phyloP scores from a whole-genome alignment of 202 grass and related monocot genomes.

The Dendrocalamus latiflorus region DNA sequence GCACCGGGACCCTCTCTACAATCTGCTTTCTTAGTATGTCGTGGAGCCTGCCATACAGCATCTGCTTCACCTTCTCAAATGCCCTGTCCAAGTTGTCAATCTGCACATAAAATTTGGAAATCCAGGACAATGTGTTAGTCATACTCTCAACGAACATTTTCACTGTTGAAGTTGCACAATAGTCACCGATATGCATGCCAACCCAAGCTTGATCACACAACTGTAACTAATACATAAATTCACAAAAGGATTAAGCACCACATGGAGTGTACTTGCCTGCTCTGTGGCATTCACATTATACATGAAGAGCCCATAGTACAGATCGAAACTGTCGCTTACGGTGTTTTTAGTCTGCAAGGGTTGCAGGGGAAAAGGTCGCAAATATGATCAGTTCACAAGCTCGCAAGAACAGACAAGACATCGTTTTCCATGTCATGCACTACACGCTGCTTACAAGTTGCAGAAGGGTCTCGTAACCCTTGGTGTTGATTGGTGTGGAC shows the following conservation, averaged over 20 bases:
- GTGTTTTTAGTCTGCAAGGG: slow-evolving; percentile 35
- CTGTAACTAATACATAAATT: no score
- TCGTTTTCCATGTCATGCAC: no score
- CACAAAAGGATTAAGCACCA: no score
- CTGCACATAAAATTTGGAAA: not conserved
- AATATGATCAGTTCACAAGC: no score
- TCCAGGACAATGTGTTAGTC: no score
- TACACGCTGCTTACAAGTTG: slow-evolving; percentile 18
- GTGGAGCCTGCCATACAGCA: slow-evolving; percentile 53
- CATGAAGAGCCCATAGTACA: slow-evolving; percentile 75
- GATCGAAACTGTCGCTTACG: slow-evolving; percentile 53
- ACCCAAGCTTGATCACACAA: no score
- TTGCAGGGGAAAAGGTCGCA: no score
- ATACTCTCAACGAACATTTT: no score
- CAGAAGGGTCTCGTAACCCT: slow-evolving; percentile 59
- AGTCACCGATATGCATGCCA: no score
- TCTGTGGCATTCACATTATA: slow-evolving; percentile 70
- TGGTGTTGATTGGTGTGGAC: slow-evolving; percentile 73
- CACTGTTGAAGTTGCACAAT: no score
- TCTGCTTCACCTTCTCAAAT: slow-evolving; percentile 63
- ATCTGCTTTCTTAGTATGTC: slow-evolving; percentile 60
- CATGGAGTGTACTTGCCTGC: not conserved
- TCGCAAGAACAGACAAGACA: no score
- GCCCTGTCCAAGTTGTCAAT: slow-evolving; percentile 48
- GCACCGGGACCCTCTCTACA: no score